Percentiles rank a stretch among this genome's conserved stretches.
phyloP scores from a whole-genome alignment of 208 protist species.

The Tritrichomonas foetus region DNA sequence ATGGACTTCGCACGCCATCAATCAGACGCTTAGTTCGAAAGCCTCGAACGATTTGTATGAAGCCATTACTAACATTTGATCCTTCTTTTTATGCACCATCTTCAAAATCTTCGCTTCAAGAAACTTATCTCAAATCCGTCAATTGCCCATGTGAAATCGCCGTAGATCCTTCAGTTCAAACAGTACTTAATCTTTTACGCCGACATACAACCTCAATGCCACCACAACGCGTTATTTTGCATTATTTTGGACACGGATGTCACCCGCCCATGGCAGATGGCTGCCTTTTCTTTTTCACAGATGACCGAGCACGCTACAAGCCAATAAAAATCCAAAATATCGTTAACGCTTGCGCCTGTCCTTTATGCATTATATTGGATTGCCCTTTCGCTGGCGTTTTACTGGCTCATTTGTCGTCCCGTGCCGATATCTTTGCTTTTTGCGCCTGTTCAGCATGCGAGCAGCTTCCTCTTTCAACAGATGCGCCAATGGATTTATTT shows the following conservation, averaged over 20 bases:
- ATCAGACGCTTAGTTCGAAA: slow-evolving; percentile 11
- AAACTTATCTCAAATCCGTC: background rate
- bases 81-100: background rate
- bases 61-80: background rate
- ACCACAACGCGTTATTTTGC: background rate
- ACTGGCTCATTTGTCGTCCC: background rate
- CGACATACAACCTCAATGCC: background rate
- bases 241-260: slow-evolving; percentile 36
- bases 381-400: background rate
- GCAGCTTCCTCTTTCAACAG: background rate
- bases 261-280: background rate
- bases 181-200: background rate
- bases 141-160: background rate
- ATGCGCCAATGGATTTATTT: slow-evolving; percentile 13
- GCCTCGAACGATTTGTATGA: background rate
- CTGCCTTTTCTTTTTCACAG: background rate
- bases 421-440: background rate
- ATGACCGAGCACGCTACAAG: slow-evolving; percentile 9
- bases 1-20: slow-evolving; percentile 6
- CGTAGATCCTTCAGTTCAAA: slow-evolving; percentile 11
- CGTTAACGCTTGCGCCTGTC: background rate
- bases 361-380: slow-evolving; percentile 35
- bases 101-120: background rate
- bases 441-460: background rate
- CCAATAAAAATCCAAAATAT: slow-evolving; percentile 32